Percentiles rank a stretch among this genome's conserved stretches.
Evolutionary conservation across 2,329 filamentous ascomycete genomes (phyloP).

Genomic region (Alternaria sp.): DNA sequence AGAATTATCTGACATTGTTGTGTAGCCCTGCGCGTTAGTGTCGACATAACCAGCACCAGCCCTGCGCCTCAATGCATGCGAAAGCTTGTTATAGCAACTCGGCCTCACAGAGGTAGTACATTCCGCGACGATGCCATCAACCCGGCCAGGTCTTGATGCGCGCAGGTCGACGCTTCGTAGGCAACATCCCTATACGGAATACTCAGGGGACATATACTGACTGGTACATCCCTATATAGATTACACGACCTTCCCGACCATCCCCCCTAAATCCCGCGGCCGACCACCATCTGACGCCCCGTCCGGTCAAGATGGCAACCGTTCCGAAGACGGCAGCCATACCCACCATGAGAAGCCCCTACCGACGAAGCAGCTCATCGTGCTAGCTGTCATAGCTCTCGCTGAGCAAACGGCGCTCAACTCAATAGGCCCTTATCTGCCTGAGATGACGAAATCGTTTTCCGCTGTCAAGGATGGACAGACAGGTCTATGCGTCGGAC

Average conservation of each 20-base stretch:
- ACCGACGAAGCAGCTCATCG: constrained; percentile 79
- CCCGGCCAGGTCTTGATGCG: constrained; percentile 45
- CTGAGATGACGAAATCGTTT: constrained; percentile 87
- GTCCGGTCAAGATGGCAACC: constrained; percentile 32
- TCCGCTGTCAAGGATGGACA: constrained; percentile 74
- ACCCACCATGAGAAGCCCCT: constrained; percentile 71
- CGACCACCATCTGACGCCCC: constrained; percentile 52
- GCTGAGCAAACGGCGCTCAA: constrained; percentile 97
- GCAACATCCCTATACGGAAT: not conserved
- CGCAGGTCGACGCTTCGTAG: constrained; percentile 60
- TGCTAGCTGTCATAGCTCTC: constrained; percentile 86
- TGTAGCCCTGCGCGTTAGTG: not conserved
- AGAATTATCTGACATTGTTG: not conserved
- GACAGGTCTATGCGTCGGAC: constrained; percentile 86
- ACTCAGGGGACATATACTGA: not conserved
- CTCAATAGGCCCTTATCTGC: constrained; percentile 93
- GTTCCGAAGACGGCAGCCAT: constrained; percentile 42
- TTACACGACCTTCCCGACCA: constrained; percentile 83
- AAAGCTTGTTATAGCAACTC: constrained; percentile 2
- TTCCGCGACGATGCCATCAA: constrained; percentile 32
- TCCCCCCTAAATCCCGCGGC: constrained; percentile 71
- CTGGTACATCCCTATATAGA: constrained; percentile 32
- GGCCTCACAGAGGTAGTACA: constrained; percentile 33
- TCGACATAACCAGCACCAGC: not conserved
- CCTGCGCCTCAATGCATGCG: constrained; percentile 18